Percentiles rank a stretch among this genome's conserved stretches.
Evolutionary conservation across 2,329 filamentous ascomycete genomes (phyloP).

Genomic region (Trichoderma koningiopsis): DNA sequence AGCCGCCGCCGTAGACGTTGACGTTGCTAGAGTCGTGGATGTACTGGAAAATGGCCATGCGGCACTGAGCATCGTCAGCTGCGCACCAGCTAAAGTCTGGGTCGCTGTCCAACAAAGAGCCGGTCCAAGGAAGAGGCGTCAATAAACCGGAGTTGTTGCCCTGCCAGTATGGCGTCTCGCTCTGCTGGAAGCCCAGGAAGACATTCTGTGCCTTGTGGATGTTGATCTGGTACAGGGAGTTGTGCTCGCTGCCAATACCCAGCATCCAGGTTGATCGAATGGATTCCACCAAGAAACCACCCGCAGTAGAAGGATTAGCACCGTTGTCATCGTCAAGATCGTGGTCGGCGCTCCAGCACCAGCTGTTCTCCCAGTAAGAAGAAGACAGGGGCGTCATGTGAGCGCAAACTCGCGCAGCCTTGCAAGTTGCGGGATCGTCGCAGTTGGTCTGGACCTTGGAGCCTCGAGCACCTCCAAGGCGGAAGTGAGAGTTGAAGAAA

Average conservation of each 20-base stretch:
- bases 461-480: constrained; percentile 48
- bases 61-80: constrained; percentile 32
- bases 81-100: constrained; percentile 35
- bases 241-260: constrained; percentile 55
- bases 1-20: constrained; percentile 31
- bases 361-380: constrained; percentile 57
- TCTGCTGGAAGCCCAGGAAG: constrained; percentile 49
- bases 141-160: constrained; percentile 36
- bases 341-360: constrained; percentile 51
- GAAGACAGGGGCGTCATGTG: constrained; percentile 50
- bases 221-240: constrained; percentile 55
- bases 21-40: constrained; percentile 27
- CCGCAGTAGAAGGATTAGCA: constrained; percentile 48
- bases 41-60: constrained; percentile 29
- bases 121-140: constrained; percentile 45
- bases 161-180: constrained; percentile 49
- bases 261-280: constrained; percentile 53
- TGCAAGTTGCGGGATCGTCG: constrained; percentile 43
- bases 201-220: constrained; percentile 48
- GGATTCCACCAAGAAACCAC: constrained; percentile 49
- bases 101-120: constrained; percentile 29
- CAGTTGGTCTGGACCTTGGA: constrained; percentile 44
- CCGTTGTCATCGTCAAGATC: constrained; percentile 49
- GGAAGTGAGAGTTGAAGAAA: constrained; percentile 48
- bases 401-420: constrained; percentile 49